Evolutionary conservation across 78 protist species (phyloP).

Genomic region (Acrasis kona): DNA sequence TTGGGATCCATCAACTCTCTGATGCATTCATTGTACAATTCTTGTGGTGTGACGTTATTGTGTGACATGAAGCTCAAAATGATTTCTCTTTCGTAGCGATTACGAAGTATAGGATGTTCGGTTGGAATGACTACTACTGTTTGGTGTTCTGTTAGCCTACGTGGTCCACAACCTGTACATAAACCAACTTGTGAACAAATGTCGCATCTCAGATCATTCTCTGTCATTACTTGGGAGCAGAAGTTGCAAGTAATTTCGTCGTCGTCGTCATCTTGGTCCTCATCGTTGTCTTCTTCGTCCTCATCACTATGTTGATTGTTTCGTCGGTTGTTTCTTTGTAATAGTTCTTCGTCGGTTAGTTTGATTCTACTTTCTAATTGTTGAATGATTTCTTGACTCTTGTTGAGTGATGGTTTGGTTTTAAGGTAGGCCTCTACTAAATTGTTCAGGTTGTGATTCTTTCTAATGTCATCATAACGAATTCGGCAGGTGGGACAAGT

Average conservation of each 20-base stretch:
- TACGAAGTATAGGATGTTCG: conserved; percentile 11
- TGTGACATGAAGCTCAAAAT: conserved; percentile 6
- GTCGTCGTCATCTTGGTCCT: conserved; percentile 7
- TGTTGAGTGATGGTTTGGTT: conserved; percentile 11
- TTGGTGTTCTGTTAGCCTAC: not conserved
- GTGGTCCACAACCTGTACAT: not conserved
- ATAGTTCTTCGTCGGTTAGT: conserved; percentile 24
- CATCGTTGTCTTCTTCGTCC: conserved; percentile 16
- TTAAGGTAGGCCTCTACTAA: conserved; percentile 27
- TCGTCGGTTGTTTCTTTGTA: not conserved
- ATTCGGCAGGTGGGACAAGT: conserved; percentile 42
- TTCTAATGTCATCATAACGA: conserved; percentile 5
- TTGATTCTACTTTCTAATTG: conserved; percentile 17
- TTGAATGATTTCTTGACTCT: conserved; percentile 25
- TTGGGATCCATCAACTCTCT: not conserved
- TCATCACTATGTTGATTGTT: not conserved
- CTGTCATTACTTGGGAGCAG: conserved; percentile 12
- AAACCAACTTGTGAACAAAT: not conserved
- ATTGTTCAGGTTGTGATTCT: conserved; percentile 36
- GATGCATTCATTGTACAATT: conserved; percentile 5
- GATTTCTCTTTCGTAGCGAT: conserved; percentile 28
- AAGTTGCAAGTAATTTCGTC: conserved; percentile 8
- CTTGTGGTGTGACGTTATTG: not conserved
- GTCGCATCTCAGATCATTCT: not conserved
- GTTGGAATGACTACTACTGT: conserved; percentile 2